Base-by-base conservation (phyloP, 169 alveolate species). In the Plasmodium relictum region DNA sequence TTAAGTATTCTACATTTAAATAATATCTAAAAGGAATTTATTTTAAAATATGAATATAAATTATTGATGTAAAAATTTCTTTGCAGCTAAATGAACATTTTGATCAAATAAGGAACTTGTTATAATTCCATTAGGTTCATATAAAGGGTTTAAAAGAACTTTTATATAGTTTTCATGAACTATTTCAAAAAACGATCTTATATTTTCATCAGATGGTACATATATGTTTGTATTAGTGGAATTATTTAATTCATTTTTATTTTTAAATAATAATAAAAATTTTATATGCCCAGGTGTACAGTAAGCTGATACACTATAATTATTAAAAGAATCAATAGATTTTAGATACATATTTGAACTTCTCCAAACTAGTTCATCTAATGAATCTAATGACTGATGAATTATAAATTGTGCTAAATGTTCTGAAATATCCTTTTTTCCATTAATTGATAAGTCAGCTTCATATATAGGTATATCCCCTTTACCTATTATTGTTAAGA, bases 401-500 rank as follows among this genome's bases (percentile, higher is more conserved):
- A 96, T 94, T 50, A 96, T 95, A 74, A 96, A 96, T 48, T 97
- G 96, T 48, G 97, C 94, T 37, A 95, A 89, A 73, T 96, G 97
- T 59, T 97, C 97, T 26, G 97, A 95, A 71, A 95, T 96, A 10
- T 94, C 95, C 31, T 96, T 87, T 86, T 94, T 88, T 4, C 97
- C 98, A 4, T 96, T 95, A 10, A 98, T 92, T 3, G 96, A 86
- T 20, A 96, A 80, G 76, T 95, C 98, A 56, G 96, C 98, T 63
- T 95, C 97, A 68, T 93, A 92, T 52, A 96, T 80, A 6, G 98
- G 98, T 63, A 88, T 92, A 85, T 96, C 98, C 16, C 97, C 97
- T 86, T 95, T 97, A 26, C 98, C 98, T 20, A 96, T 96, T 26
- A 96, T 95, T 12, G 96, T 92, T n/a, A 96, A 74, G 41, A 96